phyloP scores from a whole-genome alignment of 192 early-diverging fungal genomes.

The Gryganskiella cystojenkinii region DNA sequence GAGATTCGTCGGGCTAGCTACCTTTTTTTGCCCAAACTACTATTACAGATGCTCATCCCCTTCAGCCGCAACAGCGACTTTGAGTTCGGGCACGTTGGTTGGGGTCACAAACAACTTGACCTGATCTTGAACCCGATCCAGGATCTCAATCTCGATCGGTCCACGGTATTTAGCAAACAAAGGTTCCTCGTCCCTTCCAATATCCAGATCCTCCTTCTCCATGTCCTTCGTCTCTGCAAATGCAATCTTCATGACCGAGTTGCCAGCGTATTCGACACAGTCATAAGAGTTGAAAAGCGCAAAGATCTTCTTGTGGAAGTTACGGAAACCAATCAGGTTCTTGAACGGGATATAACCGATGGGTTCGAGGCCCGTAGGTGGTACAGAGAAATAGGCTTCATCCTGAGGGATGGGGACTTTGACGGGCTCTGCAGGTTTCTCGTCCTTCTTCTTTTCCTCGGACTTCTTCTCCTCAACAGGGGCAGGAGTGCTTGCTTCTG shows the following conservation, averaged over 20 bases:
- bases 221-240: constrained; percentile 64
- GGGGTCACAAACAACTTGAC: constrained; percentile 50
- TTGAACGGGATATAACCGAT: constrained; percentile 43
- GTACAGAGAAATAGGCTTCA: constrained; percentile 49
- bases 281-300: constrained; percentile 56
- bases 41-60: not conserved
- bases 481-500: constrained; percentile 1
- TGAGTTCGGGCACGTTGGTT: constrained; percentile 25
- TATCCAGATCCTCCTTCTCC: constrained; percentile 50
- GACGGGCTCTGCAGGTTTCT: constrained; percentile 9
- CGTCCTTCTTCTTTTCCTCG: constrained; percentile 8
- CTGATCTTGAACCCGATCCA: constrained; percentile 33
- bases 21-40: not conserved
- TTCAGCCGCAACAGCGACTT: not conserved
- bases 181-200: constrained; percentile 52
- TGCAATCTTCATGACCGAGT: constrained; percentile 61
- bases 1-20: too few species aligned
- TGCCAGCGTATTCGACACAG: constrained; percentile 58
- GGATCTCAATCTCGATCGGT: constrained; percentile 38
- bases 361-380: constrained; percentile 43
- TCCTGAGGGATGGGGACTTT: constrained; percentile 44
- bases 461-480: constrained; percentile 6
- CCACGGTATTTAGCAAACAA: constrained; percentile 52
- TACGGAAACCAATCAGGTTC: constrained; percentile 52
- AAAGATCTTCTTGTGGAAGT: constrained; percentile 54